phyloP scores from a whole-genome alignment of 495 filamentous ascomycete genomes.

The Penicillium goetzii region DNA sequence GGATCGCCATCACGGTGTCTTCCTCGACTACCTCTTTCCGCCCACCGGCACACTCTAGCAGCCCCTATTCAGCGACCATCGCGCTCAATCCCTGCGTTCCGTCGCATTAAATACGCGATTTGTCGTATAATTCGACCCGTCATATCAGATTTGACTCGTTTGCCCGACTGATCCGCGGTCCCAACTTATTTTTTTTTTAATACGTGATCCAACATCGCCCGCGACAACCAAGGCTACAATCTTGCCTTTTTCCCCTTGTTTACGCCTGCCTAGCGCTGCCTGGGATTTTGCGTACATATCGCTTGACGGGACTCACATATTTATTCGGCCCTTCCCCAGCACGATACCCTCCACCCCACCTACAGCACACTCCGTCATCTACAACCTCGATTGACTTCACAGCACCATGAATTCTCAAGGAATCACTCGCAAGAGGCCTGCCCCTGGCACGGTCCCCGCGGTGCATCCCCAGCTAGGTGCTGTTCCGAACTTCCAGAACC shows the following conservation, averaged over 20 bases:
- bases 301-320: background rate
- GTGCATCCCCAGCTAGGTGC: constrained; percentile 50
- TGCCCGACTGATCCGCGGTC: constrained; percentile 16
- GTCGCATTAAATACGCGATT: background rate
- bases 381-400: constrained; percentile 14
- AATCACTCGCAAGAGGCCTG: constrained; percentile 68
- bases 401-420: constrained; percentile 48
- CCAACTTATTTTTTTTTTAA: constrained; percentile 15
- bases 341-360: constrained; percentile 17
- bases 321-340: background rate
- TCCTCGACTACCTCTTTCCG: constrained; percentile 2
- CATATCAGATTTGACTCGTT: constrained; percentile 19
- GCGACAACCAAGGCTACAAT: constrained; percentile 17
- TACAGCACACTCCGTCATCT: background rate
- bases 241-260: background rate
- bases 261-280: background rate
- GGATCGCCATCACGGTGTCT: constrained; percentile 5
- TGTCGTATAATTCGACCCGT: background rate
- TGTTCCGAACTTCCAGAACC: constrained; percentile 37
- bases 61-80: background rate
- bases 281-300: background rate
- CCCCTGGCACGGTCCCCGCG: constrained; percentile 68
- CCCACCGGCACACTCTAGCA: background rate
- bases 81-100: background rate
- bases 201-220: constrained; percentile 18